phyloP scores from a whole-genome alignment of 78 protist species.

The Blattamonas nauphoetae region DNA sequence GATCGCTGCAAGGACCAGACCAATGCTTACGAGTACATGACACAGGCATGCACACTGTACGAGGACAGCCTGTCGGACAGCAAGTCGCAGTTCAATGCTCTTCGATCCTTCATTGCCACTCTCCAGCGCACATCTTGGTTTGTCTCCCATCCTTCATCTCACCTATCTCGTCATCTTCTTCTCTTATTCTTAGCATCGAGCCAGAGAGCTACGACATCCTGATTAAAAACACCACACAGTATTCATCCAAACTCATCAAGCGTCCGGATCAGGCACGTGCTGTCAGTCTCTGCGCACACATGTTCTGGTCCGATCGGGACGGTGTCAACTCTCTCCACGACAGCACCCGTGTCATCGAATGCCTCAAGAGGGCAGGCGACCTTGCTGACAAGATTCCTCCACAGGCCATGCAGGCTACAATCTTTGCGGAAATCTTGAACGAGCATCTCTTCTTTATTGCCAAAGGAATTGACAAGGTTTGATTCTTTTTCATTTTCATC shows the following conservation, averaged over 20 bases:
- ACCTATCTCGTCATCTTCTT: too few relatives aligned
- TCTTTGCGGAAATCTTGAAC: conserved; percentile 5
- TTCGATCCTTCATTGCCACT: conserved; percentile 49
- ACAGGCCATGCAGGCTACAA: background rate
- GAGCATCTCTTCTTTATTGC: background rate
- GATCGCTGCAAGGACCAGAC: conserved; percentile 40
- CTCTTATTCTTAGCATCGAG: background rate
- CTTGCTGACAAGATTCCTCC: background rate
- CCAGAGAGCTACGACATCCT: conserved; percentile 68
- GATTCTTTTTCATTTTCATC: background rate
- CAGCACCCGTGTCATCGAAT: background rate
- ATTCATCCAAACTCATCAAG: conserved; percentile 49
- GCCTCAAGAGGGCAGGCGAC: background rate
- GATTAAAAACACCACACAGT: conserved; percentile 33
- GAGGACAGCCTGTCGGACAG: conserved; percentile 77
- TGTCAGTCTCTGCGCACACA: conserved; percentile 45
- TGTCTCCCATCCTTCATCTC: background rate
- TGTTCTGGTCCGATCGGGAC: conserved; percentile 65
- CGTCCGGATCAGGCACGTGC: conserved; percentile 79
- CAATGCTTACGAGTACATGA: conserved; percentile 58
- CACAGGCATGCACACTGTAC: conserved; percentile 66
- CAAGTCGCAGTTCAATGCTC: conserved; percentile 46
- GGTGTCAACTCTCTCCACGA: background rate
- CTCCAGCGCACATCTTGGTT: conserved; percentile 22
- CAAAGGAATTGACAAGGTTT: background rate